Conservation (phyloP, 768 basidiomycete genomes). For the Tricholomella constricta region DNA sequence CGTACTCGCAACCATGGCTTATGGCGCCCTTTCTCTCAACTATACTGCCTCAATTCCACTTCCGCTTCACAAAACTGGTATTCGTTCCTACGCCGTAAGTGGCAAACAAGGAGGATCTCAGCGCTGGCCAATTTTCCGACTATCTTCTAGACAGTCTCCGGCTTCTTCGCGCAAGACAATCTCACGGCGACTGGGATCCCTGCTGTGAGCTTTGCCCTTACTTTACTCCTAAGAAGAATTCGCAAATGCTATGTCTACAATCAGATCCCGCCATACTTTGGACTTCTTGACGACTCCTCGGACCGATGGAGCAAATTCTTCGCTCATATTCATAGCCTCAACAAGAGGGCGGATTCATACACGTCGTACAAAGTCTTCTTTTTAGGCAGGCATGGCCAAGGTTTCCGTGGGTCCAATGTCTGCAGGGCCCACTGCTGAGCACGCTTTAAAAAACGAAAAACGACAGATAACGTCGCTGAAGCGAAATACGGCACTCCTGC, state of each 20-base stretch:
- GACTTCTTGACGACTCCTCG: conserved; percentile 50
- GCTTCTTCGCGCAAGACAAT: conserved; percentile 46
- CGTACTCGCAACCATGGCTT: neutral
- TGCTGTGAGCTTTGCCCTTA: conserved; percentile 22
- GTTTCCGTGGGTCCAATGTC: conserved; percentile 55
- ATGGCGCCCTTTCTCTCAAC: neutral
- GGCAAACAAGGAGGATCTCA: neutral
- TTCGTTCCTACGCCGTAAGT: neutral
- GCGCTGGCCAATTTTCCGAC: conserved; percentile 28
- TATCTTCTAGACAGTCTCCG: conserved; percentile 33
- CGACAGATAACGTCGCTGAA: conserved; percentile 66
- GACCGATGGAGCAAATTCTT: conserved; percentile 54
- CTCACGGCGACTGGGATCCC: conserved; percentile 27
- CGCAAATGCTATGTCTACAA: too few relatives aligned
- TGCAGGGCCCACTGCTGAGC: too few relatives aligned
- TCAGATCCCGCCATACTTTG: conserved; percentile 60
- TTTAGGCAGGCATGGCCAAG: conserved; percentile 72
- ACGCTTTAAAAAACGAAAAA: too few relatives aligned
- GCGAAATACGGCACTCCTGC: conserved; percentile 56
- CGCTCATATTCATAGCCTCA: conserved; percentile 45
- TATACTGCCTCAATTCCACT: neutral
- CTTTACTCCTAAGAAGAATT: too few relatives aligned
- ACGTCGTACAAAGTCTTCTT: conserved; percentile 65
- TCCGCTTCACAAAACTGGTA: neutral
- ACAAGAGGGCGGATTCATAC: conserved; percentile 36